Percentiles rank a stretch among this genome's conserved stretches.
Evolutionary conservation across 2,329 filamentous ascomycete genomes (phyloP).

Genomic region (Colletotrichum sp.): DNA sequence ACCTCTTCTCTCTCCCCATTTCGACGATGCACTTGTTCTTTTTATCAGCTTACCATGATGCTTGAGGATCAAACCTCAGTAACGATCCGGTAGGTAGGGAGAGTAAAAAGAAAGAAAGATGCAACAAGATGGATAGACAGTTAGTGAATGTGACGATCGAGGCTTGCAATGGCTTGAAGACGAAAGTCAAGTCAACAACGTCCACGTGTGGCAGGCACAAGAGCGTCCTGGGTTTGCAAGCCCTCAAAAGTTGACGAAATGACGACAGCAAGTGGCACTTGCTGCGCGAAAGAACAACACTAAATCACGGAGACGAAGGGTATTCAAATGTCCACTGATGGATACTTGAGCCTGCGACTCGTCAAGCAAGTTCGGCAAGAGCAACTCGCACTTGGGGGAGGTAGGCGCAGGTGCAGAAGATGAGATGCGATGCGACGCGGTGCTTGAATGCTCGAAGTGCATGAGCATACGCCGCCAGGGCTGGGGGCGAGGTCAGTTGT

Average conservation of each 20-base stretch:
- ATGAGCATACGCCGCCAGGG: neutral
- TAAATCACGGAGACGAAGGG: constrained; percentile 11
- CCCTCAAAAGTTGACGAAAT: neutral
- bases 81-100: neutral
- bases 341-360: constrained; percentile 5
- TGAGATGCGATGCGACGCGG: neutral
- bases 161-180: neutral
- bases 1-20: constrained; percentile 25
- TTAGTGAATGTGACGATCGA: constrained; percentile 5
- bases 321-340: neutral
- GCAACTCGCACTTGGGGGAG: constrained; percentile 4
- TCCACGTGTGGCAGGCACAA: neutral
- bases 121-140: neutral
- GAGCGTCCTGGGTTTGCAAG: neutral
- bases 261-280: constrained; percentile 13
- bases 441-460: constrained; percentile 1
- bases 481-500: neutral
- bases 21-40: neutral
- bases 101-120: neutral
- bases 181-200: constrained; percentile 6
- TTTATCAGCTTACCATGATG: constrained; percentile 20
- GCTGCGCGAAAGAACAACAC: neutral
- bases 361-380: constrained; percentile 7
- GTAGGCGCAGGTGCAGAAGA: neutral
- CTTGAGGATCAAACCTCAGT: neutral